phyloP scores from a whole-genome alignment of 108 stramenopile genomes.

The Cylindrotheca closterium region DNA sequence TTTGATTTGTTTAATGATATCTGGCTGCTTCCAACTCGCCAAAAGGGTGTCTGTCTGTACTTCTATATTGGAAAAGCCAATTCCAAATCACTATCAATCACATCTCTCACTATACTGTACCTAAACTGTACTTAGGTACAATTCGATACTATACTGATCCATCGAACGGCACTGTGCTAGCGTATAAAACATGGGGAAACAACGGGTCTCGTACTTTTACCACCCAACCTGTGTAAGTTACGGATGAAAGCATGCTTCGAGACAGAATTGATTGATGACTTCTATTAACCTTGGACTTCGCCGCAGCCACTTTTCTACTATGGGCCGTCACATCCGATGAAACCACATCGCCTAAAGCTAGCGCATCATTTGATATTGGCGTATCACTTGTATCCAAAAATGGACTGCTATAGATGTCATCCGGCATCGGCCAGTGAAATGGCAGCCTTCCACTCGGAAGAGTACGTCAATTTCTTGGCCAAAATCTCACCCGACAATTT shows the following conservation, averaged over 20 bases:
- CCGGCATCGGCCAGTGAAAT: conserved; percentile 91
- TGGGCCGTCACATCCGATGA: conserved; percentile 99
- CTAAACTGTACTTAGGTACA: too few species aligned
- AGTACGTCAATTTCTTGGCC: conserved; percentile 93
- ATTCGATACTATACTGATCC: too few species aligned
- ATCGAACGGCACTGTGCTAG: too few species aligned
- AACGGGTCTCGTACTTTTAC: conserved; percentile 96
- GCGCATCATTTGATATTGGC: conserved; percentile 96
- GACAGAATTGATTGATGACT: not conserved
- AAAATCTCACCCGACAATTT: conserved; percentile 92
- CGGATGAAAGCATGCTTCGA: not conserved
- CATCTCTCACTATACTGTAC: too few species aligned
- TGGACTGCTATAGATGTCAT: conserved; percentile 98
- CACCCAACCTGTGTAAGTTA: conserved; percentile 91
- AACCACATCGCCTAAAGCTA: conserved; percentile 96
- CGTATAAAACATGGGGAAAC: conserved; percentile 48
- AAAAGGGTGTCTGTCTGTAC: not conserved
- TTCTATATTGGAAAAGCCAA: too few species aligned
- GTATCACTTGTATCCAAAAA: conserved; percentile 95
- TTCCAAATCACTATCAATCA: too few species aligned
- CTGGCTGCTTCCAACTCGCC: not conserved
- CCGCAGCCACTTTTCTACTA: conserved; percentile 90
- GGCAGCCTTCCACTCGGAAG: conserved; percentile 93
- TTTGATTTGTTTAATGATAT: not conserved
- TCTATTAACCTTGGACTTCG: not conserved